Base-by-base conservation (phyloP, 345 rosid genomes). In the Populus tremula region DNA sequence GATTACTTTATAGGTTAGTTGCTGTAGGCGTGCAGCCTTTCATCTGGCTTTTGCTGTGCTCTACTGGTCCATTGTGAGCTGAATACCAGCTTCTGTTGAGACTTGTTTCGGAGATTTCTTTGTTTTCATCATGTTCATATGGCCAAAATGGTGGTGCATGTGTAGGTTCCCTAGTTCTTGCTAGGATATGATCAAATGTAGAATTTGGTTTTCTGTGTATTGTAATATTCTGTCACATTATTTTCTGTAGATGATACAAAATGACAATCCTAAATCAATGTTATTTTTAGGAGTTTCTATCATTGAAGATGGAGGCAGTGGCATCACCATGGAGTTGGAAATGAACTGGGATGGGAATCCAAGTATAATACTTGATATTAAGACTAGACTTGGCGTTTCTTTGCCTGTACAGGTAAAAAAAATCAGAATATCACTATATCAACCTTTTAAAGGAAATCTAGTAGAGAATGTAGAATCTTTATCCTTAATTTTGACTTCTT, bases 311-410 rank as follows among this genome's bases (percentile, higher is more conserved):
- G 82, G 70, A 16, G 72, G 74, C 29, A 72, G 45, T 75, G 79
- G 82, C 69, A 71, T 82, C 21, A 82, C 85, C 8, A 78, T 82
- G 85, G 85, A 82, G 81, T 74, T 82, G 85, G 85, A 82, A 82
- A 75, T 82, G 85, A 82, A 75, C 21, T 82, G 85, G 85, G 85
- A 82, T 67, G 85, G 85, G 66, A 82, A 82, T 78, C 85, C 85
- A 20, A 82, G 75, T 69, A 82, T 82, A 65, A 27, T 82, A 70
- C 85, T 82, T 66, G 85, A 23, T 49, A 79, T 82, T 53, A 82
- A 82, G 76, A 82, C 85, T 39, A 82, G 82, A 54, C 39, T 82
- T 43, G 85, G 85, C 13, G 74, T 82, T 31, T 78, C 85, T 10
- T 71, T 82, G 82, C 85, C 85, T 56, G 85, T 82, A 61, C 85